Evolutionary conservation across 2,329 filamentous ascomycete species (phyloP).

Genomic region (Aspergillus tanneri): DNA sequence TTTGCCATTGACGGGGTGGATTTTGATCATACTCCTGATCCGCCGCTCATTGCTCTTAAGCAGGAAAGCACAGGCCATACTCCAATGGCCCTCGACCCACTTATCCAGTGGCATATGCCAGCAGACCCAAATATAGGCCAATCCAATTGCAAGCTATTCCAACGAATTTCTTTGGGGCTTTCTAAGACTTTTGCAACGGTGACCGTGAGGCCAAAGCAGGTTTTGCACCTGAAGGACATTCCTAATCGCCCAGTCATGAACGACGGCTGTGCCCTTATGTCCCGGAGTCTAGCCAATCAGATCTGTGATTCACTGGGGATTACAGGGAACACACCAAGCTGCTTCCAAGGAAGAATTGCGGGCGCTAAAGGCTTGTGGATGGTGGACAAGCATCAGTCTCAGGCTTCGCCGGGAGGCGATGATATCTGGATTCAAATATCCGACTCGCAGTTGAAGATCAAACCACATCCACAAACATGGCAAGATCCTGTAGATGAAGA

Average conservation of each 20-base stretch:
- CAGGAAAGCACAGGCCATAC: slow-evolving; percentile 33
- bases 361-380: slow-evolving; percentile 65
- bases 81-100: slow-evolving; percentile 36
- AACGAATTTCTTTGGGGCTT: slow-evolving; percentile 43
- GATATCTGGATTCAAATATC: slow-evolving; percentile 57
- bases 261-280: slow-evolving; percentile 57
- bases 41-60: slow-evolving; percentile 20
- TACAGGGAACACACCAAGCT: slow-evolving; percentile 46
- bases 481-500: slow-evolving; percentile 37
- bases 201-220: slow-evolving; percentile 36
- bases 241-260: slow-evolving; percentile 43
- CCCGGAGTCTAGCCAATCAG: slow-evolving; percentile 48
- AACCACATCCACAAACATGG: slow-evolving; percentile 40
- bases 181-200: slow-evolving; percentile 47
- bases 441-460: slow-evolving; percentile 59
- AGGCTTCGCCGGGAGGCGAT: slow-evolving; percentile 25
- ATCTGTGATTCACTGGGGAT: slow-evolving; percentile 49
- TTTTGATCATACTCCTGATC: slow-evolving; percentile 25
- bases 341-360: slow-evolving; percentile 58
- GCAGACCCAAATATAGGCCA: slow-evolving; percentile 35
- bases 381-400: slow-evolving; percentile 45
- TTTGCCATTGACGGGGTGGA: slow-evolving; percentile 48
- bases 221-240: slow-evolving; percentile 35
- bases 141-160: slow-evolving; percentile 47
- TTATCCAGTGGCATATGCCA: slow-evolving; percentile 50